Percentiles rank a stretch among this genome's conserved stretches.
Evolutionary conservation across 768 basidiomycete species (phyloP).

Genomic region (Lyophyllum shimeji): DNA sequence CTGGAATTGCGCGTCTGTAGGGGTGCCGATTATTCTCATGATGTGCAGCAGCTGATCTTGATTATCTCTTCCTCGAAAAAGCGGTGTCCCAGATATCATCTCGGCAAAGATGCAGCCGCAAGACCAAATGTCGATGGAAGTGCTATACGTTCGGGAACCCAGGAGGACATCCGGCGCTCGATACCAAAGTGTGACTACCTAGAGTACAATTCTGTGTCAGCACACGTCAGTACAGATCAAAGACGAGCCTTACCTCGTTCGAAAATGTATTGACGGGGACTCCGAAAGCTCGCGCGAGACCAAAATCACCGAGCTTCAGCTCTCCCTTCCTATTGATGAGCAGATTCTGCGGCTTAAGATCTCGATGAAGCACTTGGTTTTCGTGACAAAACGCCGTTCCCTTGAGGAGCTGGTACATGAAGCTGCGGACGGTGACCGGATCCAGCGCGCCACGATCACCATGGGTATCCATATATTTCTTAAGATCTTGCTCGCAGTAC

Average conservation of each 20-base stretch:
- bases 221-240: not conserved
- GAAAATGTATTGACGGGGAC: constrained; percentile 99
- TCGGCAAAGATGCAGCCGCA: constrained; percentile 99
- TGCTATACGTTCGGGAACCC: constrained; percentile 96
- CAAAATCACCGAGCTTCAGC: constrained; percentile 97
- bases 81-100: constrained; percentile 96
- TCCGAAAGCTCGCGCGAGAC: constrained; percentile 94
- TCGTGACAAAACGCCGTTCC: constrained; percentile 99
- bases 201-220: not conserved
- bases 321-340: constrained; percentile 97
- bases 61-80: constrained; percentile 96
- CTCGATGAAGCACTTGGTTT: constrained; percentile 95
- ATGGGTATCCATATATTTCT: constrained; percentile 99
- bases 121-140: constrained; percentile 98
- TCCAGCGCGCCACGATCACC: constrained; percentile 96
- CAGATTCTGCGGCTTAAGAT: constrained; percentile 97
- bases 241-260: constrained; percentile 66
- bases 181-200: constrained; percentile 99
- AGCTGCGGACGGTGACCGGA: constrained; percentile 86
- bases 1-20: constrained; percentile 81
- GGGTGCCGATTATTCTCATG: constrained; percentile 96
- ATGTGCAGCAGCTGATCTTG: constrained; percentile 98
- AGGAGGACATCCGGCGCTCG: constrained; percentile 97
- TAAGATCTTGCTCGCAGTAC: constrained; percentile 97
- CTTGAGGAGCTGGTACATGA: constrained; percentile 97